These are phyloP conservation scores for Crithidia fasciculata DNA, from an alignment of 208 protist species.

Conservation along the genomic window DNA sequence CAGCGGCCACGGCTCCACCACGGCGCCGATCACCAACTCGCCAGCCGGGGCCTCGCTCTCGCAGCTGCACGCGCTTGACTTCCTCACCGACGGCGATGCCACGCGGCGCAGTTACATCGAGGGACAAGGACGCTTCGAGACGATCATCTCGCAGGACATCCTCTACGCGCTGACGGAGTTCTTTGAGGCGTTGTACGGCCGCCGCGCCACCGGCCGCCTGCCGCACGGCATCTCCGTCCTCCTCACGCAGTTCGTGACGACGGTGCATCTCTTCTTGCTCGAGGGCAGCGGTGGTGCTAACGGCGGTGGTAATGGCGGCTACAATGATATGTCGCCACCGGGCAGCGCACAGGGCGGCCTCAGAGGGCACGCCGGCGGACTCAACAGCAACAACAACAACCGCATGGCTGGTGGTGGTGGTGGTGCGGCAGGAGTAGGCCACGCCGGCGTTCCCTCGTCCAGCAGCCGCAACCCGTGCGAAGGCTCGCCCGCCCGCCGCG, in stretches of 20 bases:
- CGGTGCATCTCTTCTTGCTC: slow-evolving; percentile 84
- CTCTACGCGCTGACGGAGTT: slow-evolving; percentile 83
- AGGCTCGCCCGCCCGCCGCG: slow-evolving; percentile 13
- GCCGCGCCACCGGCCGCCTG: slow-evolving; percentile 62
- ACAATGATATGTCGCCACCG: neutral
- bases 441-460: neutral
- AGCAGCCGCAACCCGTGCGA: neutral
- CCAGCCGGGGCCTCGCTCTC: neutral
- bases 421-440: too few species aligned
- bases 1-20: neutral
- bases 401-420: neutral
- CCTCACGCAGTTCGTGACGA: slow-evolving; percentile 77
- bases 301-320: slow-evolving; percentile 6
- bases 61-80: neutral
- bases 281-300: slow-evolving; percentile 7
- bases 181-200: slow-evolving; percentile 76
- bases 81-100: neutral
- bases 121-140: slow-evolving; percentile 65
- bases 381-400: slow-evolving; percentile 3
- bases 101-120: slow-evolving; percentile 30
- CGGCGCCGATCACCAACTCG: slow-evolving; percentile 1
- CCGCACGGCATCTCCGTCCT: slow-evolving; percentile 80
- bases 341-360: neutral
- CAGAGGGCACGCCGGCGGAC: too few species aligned
- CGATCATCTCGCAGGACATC: slow-evolving; percentile 87